Conservation (phyloP, 1,139 yeast species). For the Waltiozyma sp. region DNA sequence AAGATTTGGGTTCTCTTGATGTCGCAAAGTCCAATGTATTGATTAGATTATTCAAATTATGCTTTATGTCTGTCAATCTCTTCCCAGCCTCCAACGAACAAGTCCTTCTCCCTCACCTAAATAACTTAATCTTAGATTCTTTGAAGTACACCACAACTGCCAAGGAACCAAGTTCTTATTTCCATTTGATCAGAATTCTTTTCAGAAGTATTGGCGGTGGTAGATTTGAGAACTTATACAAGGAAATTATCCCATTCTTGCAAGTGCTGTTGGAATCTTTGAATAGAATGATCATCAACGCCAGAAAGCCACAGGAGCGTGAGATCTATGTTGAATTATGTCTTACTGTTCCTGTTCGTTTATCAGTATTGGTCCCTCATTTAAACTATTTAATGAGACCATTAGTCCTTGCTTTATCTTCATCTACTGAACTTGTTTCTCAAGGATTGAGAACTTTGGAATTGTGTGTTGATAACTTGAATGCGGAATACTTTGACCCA, state of each 20-base stretch:
- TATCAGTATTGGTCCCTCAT: slow-evolving; percentile 90
- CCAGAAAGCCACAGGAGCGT: slow-evolving; percentile 81
- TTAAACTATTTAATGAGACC: slow-evolving; percentile 83
- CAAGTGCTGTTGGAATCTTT: slow-evolving; percentile 80
- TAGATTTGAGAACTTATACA: slow-evolving; percentile 80
- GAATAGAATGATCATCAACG: slow-evolving; percentile 71
- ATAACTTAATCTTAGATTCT: slow-evolving; percentile 70
- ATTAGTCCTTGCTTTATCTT: slow-evolving; percentile 79
- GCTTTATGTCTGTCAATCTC: slow-evolving; percentile 90
- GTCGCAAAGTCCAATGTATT: slow-evolving; percentile 70
- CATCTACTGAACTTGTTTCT: slow-evolving; percentile 81
- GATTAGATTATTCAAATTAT: slow-evolving; percentile 76
- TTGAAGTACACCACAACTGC: slow-evolving; percentile 77
- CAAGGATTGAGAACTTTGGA: slow-evolving; percentile 93
- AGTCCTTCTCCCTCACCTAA: slow-evolving; percentile 79
- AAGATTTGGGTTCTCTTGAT: slow-evolving; percentile 73
- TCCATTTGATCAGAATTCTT: slow-evolving; percentile 75
- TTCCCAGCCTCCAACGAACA: slow-evolving; percentile 83
- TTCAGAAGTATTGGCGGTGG: slow-evolving; percentile 97
- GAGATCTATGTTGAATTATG: slow-evolving; percentile 92
- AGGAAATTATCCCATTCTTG: slow-evolving; percentile 82
- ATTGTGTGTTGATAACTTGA: slow-evolving; percentile 90
- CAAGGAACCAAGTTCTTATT: slow-evolving; percentile 83
- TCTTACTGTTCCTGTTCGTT: slow-evolving; percentile 87
- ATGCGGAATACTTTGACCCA: slow-evolving; percentile 95